phyloP scores from a whole-genome alignment of 306 rosid genomes.

The Lithocarpus polystachyus region DNA sequence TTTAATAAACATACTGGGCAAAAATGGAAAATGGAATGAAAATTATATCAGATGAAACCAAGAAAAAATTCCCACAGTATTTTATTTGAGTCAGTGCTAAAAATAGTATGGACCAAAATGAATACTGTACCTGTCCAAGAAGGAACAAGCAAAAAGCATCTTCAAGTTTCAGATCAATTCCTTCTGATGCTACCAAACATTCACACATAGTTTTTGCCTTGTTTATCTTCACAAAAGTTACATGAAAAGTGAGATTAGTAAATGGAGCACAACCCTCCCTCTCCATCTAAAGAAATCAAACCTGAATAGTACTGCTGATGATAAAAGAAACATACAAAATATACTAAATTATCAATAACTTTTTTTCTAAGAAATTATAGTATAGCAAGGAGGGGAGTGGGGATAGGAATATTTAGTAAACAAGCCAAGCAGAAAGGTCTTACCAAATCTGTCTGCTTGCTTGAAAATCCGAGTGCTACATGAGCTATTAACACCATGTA shows the following conservation, averaged over 20 bases:
- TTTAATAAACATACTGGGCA: neutral
- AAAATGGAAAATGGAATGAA: conserved; percentile 10
- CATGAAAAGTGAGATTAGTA: neutral
- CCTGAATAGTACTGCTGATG: neutral
- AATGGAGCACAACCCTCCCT: neutral
- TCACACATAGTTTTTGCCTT: conserved; percentile 79
- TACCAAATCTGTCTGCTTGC: conserved; percentile 79
- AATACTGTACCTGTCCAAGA: conserved; percentile 66
- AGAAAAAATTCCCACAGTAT: conserved; percentile 12
- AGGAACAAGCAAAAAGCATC: conserved; percentile 77
- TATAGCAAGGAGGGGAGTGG: conserved; percentile 1
- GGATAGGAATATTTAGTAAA: conserved; percentile 9
- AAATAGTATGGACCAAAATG: conserved; percentile 14
- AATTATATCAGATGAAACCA: conserved; percentile 27
- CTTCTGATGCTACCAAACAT: conserved; percentile 79
- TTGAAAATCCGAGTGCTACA: conserved; percentile 87
- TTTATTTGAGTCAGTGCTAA: conserved; percentile 15
- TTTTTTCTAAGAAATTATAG: neutral
- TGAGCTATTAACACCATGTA: conserved; percentile 73
- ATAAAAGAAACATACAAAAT: neutral
- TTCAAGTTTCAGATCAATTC: conserved; percentile 81
- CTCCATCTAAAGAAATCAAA: neutral
- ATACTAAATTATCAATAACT: neutral
- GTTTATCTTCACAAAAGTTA: conserved; percentile 54
- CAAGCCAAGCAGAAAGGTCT: conserved; percentile 33